Percentiles rank a stretch among this genome's conserved stretches.
Conservation (phyloP, 2,329 filamentous ascomycete species). For the Nothophoma quercina region DNA sequence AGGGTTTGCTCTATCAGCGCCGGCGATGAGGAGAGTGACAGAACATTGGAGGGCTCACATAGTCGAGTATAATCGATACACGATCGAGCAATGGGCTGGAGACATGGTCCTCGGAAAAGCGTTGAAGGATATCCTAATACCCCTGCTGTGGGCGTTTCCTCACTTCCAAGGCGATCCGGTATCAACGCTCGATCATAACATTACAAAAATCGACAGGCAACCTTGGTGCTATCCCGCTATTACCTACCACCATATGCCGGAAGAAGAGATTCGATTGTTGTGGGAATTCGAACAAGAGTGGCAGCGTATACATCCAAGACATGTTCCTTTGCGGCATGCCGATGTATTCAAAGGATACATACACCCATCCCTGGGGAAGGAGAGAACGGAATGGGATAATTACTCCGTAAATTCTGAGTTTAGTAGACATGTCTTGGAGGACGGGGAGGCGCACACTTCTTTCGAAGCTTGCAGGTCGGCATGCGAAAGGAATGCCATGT, state of each 20-base stretch:
- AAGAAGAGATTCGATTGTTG: slow-evolving; percentile 52
- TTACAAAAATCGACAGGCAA: slow-evolving; percentile 26
- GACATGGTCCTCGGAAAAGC: slow-evolving; percentile 60
- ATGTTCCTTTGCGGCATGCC: slow-evolving; percentile 2
- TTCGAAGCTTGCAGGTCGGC: slow-evolving; percentile 1
- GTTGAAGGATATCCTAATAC: slow-evolving; percentile 52
- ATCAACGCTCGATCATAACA: slow-evolving; percentile 33
- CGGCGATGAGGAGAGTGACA: slow-evolving; percentile 52
- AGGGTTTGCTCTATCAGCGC: slow-evolving; percentile 59
- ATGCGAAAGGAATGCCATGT: slow-evolving; percentile 2
- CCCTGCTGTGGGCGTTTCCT: slow-evolving; percentile 22
- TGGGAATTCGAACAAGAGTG: slow-evolving; percentile 53
- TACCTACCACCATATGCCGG: slow-evolving; percentile 57
- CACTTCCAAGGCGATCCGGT: slow-evolving; percentile 34
- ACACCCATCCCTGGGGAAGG: not conserved
- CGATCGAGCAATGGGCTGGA: slow-evolving; percentile 58
- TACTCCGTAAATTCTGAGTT: not conserved
- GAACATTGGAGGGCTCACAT: slow-evolving; percentile 50
- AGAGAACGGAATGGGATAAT: slow-evolving; percentile 8
- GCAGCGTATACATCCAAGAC: not conserved
- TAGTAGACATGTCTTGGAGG: not conserved
- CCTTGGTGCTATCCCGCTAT: slow-evolving; percentile 60
- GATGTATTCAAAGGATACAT: slow-evolving; percentile 19
- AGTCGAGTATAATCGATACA: slow-evolving; percentile 54
- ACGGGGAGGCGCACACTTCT: not conserved